Percentiles rank a stretch among this genome's conserved stretches.
phyloP scores from a whole-genome alignment of 306 rosid species.

The Cucurbita argyrosperma region DNA sequence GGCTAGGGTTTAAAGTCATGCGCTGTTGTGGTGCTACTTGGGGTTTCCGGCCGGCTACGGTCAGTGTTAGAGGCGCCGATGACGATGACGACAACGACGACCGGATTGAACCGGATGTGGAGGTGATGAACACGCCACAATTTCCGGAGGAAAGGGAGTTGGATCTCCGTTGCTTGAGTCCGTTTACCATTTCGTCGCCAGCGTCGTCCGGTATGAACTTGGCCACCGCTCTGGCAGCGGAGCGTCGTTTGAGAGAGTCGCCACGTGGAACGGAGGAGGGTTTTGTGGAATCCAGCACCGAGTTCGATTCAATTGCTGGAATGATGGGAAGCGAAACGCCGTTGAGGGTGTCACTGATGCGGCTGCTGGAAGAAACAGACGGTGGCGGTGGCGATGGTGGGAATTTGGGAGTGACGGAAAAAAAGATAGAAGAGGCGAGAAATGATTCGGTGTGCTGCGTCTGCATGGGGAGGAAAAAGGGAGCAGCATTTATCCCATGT shows the following conservation, averaged over 20 bases:
- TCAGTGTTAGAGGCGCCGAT: constrained; percentile 12
- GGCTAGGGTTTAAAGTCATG: constrained; percentile 52
- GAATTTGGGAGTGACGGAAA: constrained; percentile 1
- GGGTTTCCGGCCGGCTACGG: constrained; percentile 31
- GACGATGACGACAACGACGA: constrained; percentile 7
- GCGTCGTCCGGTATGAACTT: constrained; percentile 59
- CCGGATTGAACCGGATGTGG: background rate
- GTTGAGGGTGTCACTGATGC: constrained; percentile 66
- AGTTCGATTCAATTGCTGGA: background rate
- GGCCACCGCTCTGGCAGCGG: constrained; percentile 88
- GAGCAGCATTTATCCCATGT: constrained; percentile 92
- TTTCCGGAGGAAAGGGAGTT: constrained; percentile 5
- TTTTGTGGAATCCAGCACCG: background rate
- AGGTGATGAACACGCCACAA: constrained; percentile 14
- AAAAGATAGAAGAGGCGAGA: constrained; percentile 18
- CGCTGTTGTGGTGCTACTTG: constrained; percentile 83
- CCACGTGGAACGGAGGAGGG: constrained; percentile 16
- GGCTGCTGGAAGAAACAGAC: constrained; percentile 64
- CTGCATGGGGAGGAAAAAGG: constrained; percentile 83
- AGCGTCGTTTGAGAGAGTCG: constrained; percentile 47
- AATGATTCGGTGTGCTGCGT: constrained; percentile 81
- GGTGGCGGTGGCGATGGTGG: background rate
- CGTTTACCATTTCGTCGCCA: constrained; percentile 19
- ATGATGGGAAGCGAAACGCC: constrained; percentile 38
- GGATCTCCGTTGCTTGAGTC: constrained; percentile 21